phyloP scores from a whole-genome alignment of 2,329 filamentous ascomycete species.

The Endoconidiophora polonica region DNA sequence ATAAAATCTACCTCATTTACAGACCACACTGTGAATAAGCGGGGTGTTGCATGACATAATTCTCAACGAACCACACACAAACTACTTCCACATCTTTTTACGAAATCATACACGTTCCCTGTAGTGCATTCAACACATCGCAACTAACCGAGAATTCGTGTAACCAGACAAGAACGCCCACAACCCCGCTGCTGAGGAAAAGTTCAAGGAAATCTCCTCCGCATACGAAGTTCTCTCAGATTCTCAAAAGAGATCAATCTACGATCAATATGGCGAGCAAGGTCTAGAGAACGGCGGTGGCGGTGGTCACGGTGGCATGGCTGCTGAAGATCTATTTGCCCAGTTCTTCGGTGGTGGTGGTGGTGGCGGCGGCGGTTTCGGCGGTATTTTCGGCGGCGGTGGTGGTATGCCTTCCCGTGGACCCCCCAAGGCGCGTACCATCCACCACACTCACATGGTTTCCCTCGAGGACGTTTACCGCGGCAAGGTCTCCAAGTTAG shows the following conservation, averaged over 20 bases:
- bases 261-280: constrained; percentile 96
- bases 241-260: constrained; percentile 74
- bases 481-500: constrained; percentile 93
- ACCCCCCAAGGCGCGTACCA: constrained; percentile 78
- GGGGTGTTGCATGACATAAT: no score
- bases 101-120: neutral
- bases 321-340: constrained; percentile 86
- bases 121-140: neutral
- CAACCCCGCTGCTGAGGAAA: constrained; percentile 84
- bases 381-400: constrained; percentile 55
- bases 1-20: no score
- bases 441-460: constrained; percentile 97
- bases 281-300: constrained; percentile 65
- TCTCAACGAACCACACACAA: neutral
- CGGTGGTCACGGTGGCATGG: constrained; percentile 67
- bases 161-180: constrained; percentile 79
- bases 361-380: constrained; percentile 45
- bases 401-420: constrained; percentile 65
- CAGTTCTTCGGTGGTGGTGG: constrained; percentile 83
- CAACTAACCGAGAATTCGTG: constrained; percentile 13
- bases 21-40: no score
- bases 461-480: constrained; percentile 95
- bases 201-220: constrained; percentile 95
- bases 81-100: neutral
- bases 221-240: constrained; percentile 94